phyloP scores from a whole-genome alignment of 768 basidiomycete species.

The Mycena haematopus region DNA sequence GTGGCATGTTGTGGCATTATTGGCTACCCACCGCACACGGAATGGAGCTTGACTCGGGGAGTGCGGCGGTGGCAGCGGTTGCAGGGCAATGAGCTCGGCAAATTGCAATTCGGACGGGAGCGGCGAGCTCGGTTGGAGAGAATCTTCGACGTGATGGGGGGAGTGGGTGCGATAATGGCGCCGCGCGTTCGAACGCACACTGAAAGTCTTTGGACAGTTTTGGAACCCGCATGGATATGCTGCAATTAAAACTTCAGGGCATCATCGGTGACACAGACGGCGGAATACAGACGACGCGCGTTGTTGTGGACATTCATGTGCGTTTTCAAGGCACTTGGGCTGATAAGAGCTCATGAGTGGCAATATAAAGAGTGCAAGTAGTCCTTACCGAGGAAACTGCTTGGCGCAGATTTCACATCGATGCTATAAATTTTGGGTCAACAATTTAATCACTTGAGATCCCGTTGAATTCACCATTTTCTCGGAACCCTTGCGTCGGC shows the following conservation, averaged over 20 bases:
- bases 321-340: conserved; percentile 61
- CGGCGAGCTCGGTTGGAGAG: conserved; percentile 9
- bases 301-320: conserved; percentile 68
- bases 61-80: neutral
- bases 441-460: neutral
- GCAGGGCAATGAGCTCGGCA: neutral
- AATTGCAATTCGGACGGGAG: conserved; percentile 1
- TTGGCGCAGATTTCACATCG: conserved; percentile 56
- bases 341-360: conserved; percentile 28
- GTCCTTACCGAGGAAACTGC: conserved; percentile 52
- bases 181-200: conserved; percentile 82
- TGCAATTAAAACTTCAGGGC: conserved; percentile 26
- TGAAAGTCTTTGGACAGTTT: conserved; percentile 70
- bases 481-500: conserved; percentile 21
- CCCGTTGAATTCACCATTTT: conserved; percentile 45
- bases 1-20: conserved; percentile 1
- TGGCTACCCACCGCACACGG: conserved; percentile 17
- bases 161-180: conserved; percentile 83
- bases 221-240: conserved; percentile 62
- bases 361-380: conserved; percentile 15
- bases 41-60: conserved; percentile 8
- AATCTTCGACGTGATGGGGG: conserved; percentile 57
- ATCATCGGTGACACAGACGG: neutral
- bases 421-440: conserved; percentile 35
- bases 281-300: conserved; percentile 50